These are phyloP conservation scores for Bonia amplexicaulis DNA, from an alignment of 176 grass and related monocot species.

Conservation along the genomic window DNA sequence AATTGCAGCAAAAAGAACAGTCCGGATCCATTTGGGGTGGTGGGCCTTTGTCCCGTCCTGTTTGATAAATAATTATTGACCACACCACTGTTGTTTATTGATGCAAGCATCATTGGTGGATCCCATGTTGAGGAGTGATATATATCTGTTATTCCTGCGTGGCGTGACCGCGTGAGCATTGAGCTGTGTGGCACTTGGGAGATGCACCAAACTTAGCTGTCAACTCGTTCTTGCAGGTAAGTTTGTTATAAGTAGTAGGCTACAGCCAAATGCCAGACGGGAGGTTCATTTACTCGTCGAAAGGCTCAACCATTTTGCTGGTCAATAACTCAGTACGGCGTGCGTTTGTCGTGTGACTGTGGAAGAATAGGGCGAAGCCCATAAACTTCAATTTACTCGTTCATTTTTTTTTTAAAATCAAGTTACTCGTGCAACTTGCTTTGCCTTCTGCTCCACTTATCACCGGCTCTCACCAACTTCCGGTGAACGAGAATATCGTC, in stretches of 20 bases:
- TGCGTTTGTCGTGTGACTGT: too few species aligned
- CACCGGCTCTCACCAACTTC: too few species aligned
- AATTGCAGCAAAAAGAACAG: too few species aligned
- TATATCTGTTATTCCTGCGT: neutral
- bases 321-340: too few species aligned
- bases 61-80: neutral
- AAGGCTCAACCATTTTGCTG: neutral
- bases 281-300: neutral
- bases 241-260: neutral
- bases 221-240: neutral
- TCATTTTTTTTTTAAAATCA: too few species aligned
- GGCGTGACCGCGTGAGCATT: neutral
- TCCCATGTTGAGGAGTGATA: neutral
- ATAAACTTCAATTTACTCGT: too few species aligned
- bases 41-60: neutral
- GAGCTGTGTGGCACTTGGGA: conserved; percentile 5
- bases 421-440: too few species aligned
- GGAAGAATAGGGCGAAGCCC: too few species aligned
- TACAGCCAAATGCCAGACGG: conserved; percentile 6
- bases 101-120: neutral
- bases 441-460: too few species aligned
- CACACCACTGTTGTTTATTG: neutral
- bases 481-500: too few species aligned
- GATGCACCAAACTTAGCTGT: conserved; percentile 17
- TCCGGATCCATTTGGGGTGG: too few species aligned